Conservation (phyloP, 208 protist species). For the Novymonas esmeraldas region DNA sequence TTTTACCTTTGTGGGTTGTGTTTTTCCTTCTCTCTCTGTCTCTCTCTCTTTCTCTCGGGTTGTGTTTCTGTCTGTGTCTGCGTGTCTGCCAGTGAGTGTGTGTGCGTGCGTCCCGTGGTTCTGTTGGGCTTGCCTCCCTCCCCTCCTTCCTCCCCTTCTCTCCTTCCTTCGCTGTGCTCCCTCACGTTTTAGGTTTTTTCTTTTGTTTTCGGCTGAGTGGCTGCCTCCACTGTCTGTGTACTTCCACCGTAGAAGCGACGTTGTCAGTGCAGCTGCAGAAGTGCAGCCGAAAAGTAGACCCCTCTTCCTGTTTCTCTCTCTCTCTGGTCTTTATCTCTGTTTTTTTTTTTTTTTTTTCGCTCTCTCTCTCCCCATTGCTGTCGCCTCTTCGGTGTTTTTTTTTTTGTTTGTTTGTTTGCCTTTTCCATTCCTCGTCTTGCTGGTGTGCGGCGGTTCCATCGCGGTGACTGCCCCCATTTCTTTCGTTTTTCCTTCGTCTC, state of each 20-base stretch:
- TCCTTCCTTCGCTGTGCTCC: too few relatives aligned
- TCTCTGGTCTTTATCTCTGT: background rate
- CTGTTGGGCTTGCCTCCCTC: background rate
- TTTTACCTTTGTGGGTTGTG: background rate
- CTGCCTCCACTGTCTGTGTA: background rate
- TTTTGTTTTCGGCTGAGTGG: too few relatives aligned
- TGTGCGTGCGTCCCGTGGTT: background rate
- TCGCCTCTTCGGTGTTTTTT: background rate
- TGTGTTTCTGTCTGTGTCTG: background rate
- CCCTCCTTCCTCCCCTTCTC: too few relatives aligned
- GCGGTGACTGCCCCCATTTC: too few relatives aligned
- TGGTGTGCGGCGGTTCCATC: too few relatives aligned
- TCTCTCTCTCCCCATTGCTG: background rate
- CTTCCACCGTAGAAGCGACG: too few relatives aligned
- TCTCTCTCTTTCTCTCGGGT: background rate
- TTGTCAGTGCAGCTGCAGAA: background rate
- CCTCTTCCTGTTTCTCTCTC: too few relatives aligned
- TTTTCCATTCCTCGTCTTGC: background rate
- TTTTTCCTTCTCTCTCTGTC: background rate
- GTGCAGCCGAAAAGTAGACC: background rate
- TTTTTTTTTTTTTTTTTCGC: background rate
- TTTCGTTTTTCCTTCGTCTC: background rate
- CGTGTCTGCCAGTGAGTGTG: slow-evolving; percentile 3
- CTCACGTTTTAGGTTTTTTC: too few relatives aligned
- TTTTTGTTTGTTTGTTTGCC: background rate